Conservation (phyloP, 371 early-diverging fungal species). For the Funneliformis caledonium region DNA sequence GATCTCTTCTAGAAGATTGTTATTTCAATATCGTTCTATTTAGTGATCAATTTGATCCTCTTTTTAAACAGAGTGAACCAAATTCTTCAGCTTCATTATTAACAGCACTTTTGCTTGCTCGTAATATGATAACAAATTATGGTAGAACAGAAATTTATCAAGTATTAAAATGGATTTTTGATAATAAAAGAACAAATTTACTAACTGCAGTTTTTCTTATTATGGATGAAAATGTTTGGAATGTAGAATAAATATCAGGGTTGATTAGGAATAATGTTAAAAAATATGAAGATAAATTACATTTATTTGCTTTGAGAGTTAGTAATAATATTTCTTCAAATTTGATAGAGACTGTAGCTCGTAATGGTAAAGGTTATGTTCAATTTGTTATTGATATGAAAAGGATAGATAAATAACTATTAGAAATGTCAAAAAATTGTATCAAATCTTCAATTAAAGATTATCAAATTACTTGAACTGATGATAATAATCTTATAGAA, state of each 20-base stretch:
- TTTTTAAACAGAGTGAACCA: conserved; percentile 47
- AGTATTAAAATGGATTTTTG: conserved; percentile 45
- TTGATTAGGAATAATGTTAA: conserved; percentile 42
- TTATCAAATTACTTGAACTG: conserved; percentile 49
- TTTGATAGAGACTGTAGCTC: conserved; percentile 54
- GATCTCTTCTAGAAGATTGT: conserved; percentile 48
- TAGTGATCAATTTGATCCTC: conserved; percentile 43
- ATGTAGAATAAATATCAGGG: conserved; percentile 44
- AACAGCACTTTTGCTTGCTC: conserved; percentile 43
- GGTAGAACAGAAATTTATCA: conserved; percentile 55
- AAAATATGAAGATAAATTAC: conserved; percentile 35
- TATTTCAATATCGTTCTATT: conserved; percentile 58
- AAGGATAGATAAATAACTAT: conserved; percentile 53
- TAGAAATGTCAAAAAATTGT: conserved; percentile 55
- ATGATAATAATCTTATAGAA: conserved; percentile 37
- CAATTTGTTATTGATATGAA: conserved; percentile 52
- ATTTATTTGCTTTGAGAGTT: conserved; percentile 55
- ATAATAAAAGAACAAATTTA: conserved; percentile 44
- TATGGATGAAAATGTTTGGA: conserved; percentile 57
- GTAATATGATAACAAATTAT: conserved; percentile 47
- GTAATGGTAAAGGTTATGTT: conserved; percentile 53
- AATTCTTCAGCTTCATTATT: conserved; percentile 47
- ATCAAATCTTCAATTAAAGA: conserved; percentile 50
- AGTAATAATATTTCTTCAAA: conserved; percentile 52
- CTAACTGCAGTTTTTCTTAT: conserved; percentile 52